Evolutionary conservation across 1,284 basidiomycete species (phyloP), one percentile per base, ranked within the genome.

Genomic region (Exobasidium cylindrosporum): DNA sequence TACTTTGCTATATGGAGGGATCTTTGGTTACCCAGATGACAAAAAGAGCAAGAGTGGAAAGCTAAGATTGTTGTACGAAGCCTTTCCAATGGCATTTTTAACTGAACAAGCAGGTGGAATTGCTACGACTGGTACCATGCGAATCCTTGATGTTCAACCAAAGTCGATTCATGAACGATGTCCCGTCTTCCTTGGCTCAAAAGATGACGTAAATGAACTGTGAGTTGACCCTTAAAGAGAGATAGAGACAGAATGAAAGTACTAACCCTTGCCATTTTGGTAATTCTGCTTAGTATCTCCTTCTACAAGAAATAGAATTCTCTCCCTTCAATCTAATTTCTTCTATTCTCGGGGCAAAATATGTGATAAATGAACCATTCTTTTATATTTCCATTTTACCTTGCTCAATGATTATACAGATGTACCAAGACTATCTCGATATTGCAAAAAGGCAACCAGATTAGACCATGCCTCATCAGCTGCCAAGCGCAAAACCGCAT

Each of bases 11-110:
- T 98, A 99, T 80, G 96, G 96, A 45, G 96, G 96, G 55, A 97
- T 99, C 79, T 99, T 99, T 77, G 92, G 94, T 24, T 99, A 99
- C 82, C 96, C 96, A 4, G 88, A 89, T 76, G 96, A 98, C 83
- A 97, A 92, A 85, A 98, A 98, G 86, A 91, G 87, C 83, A 96
- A 94, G 84, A 88, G 83, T 72, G 95, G 95, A 62, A 99, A 99
- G 83, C 85, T 98, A 73, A 86, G 96, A 76, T 83, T 98, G 78
- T 83, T 98, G 54, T 99, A 98, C 78, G 96, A 98, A 83, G 95
- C 92, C 4, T 98, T 97, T 86, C 95, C 94, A n/a, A 97, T 97
- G 95, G 91, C 94, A 1, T 94, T 90, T 83, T 83, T 97, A 75
- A 93, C 88, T 3, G 95, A 97, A 78, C 92, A 94, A 45, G 96